These are phyloP conservation scores for Exophiala xenobiotica DNA, from an alignment of 2,329 filamentous ascomycete species.

Conservation along the genomic window DNA sequence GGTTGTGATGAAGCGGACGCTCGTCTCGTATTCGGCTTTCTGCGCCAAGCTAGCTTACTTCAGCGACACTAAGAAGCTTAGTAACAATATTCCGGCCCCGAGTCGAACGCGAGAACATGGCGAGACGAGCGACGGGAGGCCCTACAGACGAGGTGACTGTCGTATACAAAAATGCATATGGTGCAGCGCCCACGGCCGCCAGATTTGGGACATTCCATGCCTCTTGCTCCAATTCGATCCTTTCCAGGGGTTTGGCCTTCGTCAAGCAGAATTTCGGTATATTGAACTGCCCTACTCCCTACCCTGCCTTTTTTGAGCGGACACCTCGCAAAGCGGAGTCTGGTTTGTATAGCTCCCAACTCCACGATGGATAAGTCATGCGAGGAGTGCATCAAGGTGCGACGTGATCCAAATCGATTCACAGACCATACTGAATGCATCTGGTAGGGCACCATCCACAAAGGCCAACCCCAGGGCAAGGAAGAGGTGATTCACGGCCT, in stretches of 20 bases:
- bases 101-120: slow-evolving; percentile 16
- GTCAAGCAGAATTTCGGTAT: background rate
- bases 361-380: slow-evolving; percentile 16
- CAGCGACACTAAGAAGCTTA: background rate
- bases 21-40: no score
- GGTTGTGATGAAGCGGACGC: no score
- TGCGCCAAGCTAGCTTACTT: background rate
- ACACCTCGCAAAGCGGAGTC: background rate
- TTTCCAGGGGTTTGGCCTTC: no score
- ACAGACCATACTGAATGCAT: slow-evolving; percentile 31
- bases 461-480: slow-evolving; percentile 46
- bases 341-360: background rate
- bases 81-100: slow-evolving; percentile 3
- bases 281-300: no score
- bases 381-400: slow-evolving; percentile 33
- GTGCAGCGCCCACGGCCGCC: background rate
- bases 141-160: background rate
- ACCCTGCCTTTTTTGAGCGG: no score
- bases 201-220: no score
- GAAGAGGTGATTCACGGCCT: slow-evolving; percentile 50
- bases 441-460: slow-evolving; percentile 41
- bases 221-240: no score
- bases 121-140: slow-evolving; percentile 6
- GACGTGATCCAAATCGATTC: background rate
- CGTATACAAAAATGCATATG: background rate